Evolutionary conservation across 352 stramenopile species (phyloP).

Genomic region (Phytophthora pluvialis): DNA sequence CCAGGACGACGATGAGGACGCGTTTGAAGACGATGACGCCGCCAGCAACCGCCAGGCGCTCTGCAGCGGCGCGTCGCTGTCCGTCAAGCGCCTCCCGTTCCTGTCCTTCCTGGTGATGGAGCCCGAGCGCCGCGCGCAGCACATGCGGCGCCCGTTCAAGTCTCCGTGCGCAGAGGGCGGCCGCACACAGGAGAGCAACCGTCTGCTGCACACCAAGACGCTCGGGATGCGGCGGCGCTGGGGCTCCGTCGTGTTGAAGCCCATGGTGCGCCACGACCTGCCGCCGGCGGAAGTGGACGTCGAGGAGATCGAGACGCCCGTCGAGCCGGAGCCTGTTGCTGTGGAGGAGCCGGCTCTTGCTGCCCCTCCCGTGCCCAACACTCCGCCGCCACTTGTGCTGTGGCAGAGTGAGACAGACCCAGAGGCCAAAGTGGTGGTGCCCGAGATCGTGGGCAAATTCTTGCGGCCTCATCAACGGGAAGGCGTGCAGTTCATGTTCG

Average conservation of each 20-base stretch:
- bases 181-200: conserved; percentile 77
- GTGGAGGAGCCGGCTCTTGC: conserved; percentile 32
- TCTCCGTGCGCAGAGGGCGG: conserved; percentile 66
- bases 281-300: conserved; percentile 69
- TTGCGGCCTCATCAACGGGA: conserved; percentile 96
- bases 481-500: conserved; percentile 97
- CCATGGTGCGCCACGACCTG: conserved; percentile 71
- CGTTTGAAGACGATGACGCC: conserved; percentile 44
- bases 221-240: conserved; percentile 81
- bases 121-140: conserved; percentile 56
- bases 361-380: conserved; percentile 33
- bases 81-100: conserved; percentile 82
- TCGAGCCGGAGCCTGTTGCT: conserved; percentile 30
- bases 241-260: conserved; percentile 49
- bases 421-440: conserved; percentile 76
- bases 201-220: conserved; percentile 82
- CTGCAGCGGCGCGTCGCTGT: conserved; percentile 53
- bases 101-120: conserved; percentile 83
- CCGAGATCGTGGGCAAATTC: conserved; percentile 94
- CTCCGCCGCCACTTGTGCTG: conserved; percentile 74
- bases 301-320: conserved; percentile 54
- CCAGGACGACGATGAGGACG: conserved; percentile 29
- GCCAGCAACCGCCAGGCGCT: conserved; percentile 59
- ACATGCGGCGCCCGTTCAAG: conserved; percentile 76
- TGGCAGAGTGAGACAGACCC: conserved; percentile 79